phyloP scores from a whole-genome alignment of 2,329 filamentous ascomycete genomes.

The Davidsoniella australis region DNA sequence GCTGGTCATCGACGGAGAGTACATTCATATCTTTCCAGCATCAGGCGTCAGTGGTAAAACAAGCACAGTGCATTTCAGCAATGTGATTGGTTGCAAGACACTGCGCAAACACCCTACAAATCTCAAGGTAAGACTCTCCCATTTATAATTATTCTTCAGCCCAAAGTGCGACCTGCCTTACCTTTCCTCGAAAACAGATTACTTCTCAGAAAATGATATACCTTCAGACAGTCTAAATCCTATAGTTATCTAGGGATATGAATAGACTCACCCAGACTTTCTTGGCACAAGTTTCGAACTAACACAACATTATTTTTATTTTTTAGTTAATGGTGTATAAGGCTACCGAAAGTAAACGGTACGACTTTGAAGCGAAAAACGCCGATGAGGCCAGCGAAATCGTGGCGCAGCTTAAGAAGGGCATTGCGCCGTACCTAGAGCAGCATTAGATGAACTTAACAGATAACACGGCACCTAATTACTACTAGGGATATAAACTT shows the following conservation, averaged over 20 bases:
- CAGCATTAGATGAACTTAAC: too few species aligned
- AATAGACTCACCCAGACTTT: neutral
- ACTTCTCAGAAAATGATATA: neutral
- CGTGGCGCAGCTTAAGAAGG: constrained; percentile 61
- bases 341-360: constrained; percentile 59
- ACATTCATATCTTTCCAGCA: constrained; percentile 67
- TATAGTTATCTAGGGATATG: neutral
- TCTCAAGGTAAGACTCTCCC: constrained; percentile 43
- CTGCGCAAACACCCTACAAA: constrained; percentile 64
- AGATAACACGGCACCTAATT: too few species aligned
- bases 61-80: constrained; percentile 67
- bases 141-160: neutral
- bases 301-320: neutral
- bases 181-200: neutral
- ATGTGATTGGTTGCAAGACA: constrained; percentile 68
- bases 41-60: constrained; percentile 48
- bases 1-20: constrained; percentile 68
- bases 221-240: neutral
- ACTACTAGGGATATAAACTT: neutral
- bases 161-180: neutral
- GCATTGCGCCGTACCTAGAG: constrained; percentile 48
- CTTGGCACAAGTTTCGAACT: neutral
- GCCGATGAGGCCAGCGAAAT: constrained; percentile 61
- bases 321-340: constrained; percentile 52
- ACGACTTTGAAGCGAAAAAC: constrained; percentile 68